Percentiles rank a stretch among this genome's conserved stretches.
phyloP scores from a whole-genome alignment of 1,284 basidiomycete species.

The Crepidotus sp. region DNA sequence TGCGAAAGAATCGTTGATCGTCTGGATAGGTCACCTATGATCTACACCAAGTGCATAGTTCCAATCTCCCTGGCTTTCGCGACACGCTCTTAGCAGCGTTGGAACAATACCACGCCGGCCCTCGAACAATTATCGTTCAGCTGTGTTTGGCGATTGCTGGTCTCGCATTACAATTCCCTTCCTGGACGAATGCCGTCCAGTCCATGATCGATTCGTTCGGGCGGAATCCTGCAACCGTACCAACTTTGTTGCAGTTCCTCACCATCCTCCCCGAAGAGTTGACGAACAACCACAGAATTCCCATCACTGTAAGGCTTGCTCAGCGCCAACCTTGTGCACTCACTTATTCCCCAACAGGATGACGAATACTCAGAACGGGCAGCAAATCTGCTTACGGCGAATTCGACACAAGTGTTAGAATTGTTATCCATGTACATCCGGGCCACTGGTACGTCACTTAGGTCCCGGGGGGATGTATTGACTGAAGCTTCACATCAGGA shows the following conservation, averaged over 20 bases:
- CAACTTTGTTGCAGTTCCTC: conserved; percentile 82
- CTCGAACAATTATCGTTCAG: conserved; percentile 83
- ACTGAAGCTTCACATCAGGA: conserved; percentile 40
- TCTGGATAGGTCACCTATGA: conserved; percentile 83
- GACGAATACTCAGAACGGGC: conserved; percentile 72
- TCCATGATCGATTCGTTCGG: conserved; percentile 85
- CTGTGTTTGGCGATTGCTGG: conserved; percentile 86
- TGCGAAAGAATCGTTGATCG: conserved; percentile 23
- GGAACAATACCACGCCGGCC: conserved; percentile 61
- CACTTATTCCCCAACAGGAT: conserved; percentile 39
- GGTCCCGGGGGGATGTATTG: neutral
- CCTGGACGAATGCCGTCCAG: conserved; percentile 79
- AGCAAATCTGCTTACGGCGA: conserved; percentile 59
- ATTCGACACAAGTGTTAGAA: conserved; percentile 68
- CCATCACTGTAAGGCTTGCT: conserved; percentile 62
- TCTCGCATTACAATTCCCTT: conserved; percentile 85
- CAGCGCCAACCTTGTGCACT: neutral
- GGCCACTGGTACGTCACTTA: conserved; percentile 63
- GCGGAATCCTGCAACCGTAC: conserved; percentile 75
- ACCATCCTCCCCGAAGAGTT: conserved; percentile 91
- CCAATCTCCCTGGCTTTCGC: conserved; percentile 69
- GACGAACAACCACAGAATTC: conserved; percentile 78
- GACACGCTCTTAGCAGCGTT: conserved; percentile 84
- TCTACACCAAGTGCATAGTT: conserved; percentile 76
- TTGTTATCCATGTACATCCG: conserved; percentile 86